phyloP scores from a whole-genome alignment of 108 stramenopile genomes.

The Chaetoceros tenuissimus region DNA sequence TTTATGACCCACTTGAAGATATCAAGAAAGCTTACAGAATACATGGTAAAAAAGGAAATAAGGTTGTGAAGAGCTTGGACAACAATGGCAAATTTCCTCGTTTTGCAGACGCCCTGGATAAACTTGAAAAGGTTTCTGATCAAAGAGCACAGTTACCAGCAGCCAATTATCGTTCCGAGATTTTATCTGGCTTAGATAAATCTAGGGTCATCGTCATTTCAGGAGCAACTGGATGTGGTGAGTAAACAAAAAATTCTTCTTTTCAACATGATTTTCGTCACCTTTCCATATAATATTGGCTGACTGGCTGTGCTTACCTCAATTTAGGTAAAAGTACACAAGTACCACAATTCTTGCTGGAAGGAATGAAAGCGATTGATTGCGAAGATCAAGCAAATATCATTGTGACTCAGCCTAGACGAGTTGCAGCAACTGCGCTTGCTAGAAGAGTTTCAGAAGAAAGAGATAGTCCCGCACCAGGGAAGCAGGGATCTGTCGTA shows the following conservation, averaged over 20 bases:
- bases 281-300: neutral
- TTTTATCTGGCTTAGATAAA: conserved; percentile 24
- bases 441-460: conserved; percentile 86
- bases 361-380: conserved; percentile 20
- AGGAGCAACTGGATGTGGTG: conserved; percentile 73
- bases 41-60: conserved; percentile 6
- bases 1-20: conserved; percentile 31
- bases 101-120: conserved; percentile 5
- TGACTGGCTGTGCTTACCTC: too few relatives aligned
- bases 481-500: conserved; percentile 34
- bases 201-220: conserved; percentile 48
- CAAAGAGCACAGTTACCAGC: conserved; percentile 41
- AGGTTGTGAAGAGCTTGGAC: conserved; percentile 1
- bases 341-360: conserved; percentile 79
- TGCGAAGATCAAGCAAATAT: conserved; percentile 31
- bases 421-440: conserved; percentile 83
- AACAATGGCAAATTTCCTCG: conserved; percentile 2
- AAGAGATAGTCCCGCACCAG: conserved; percentile 36
- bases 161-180: conserved; percentile 20
- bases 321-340: conserved; percentile 58
- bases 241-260: too few relatives aligned
- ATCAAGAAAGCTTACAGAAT: conserved; percentile 37
- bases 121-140: neutral
- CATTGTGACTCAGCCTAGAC: conserved; percentile 86
- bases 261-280: neutral